Evolutionary conservation across 108 stramenopile species (phyloP), one percentile per base, ranked within the genome.

Genomic region (Ochromonas danica): DNA sequence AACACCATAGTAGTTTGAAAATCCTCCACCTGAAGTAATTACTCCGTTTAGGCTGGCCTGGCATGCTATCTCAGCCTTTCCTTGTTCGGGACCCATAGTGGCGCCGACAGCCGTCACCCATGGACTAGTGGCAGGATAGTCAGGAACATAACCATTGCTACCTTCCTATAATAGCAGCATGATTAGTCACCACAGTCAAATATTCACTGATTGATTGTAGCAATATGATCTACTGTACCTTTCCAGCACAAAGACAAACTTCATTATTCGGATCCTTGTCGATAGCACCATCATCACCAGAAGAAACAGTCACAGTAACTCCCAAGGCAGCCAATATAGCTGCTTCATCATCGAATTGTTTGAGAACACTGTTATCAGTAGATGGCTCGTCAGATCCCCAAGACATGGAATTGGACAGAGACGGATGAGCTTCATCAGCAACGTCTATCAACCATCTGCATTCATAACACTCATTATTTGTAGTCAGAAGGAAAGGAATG

Each of bases 41-140:
- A 14, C 35, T 40, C 27, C 40, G 6, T 1, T 3, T 1, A 62
- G 1, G 0, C 28, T 28, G 3, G 0, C 2, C 60, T 78, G 77
- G 31, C 60, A 78, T 1, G 39, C 41, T 75, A 83, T 14, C 71
- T 60, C 40, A 38, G 74, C 75, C 62, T 38, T 80, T 43, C 51
- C 42, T 61, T 51, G 1, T 22, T 1, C 39, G 39, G 36, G 35
- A 40, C 81, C 25, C 40, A 39, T 71, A 2, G 84, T 85, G 33
- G 78, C 84, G n/a, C 84, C 84, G 36, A 85, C 70, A 14, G 80
- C 41, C 0, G 81, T 82, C 1, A 82, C 81, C 41, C 78, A 82
- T 25, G 84, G 84, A 38, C 33, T 41, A 1, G 78, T 30, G 1
- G 81, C 72, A 1, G 84, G 84, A 33, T 61, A 85, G 35, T 1